Conservation (phyloP, 1,284 basidiomycete genomes). For the Ceratobasidium sp. region DNA sequence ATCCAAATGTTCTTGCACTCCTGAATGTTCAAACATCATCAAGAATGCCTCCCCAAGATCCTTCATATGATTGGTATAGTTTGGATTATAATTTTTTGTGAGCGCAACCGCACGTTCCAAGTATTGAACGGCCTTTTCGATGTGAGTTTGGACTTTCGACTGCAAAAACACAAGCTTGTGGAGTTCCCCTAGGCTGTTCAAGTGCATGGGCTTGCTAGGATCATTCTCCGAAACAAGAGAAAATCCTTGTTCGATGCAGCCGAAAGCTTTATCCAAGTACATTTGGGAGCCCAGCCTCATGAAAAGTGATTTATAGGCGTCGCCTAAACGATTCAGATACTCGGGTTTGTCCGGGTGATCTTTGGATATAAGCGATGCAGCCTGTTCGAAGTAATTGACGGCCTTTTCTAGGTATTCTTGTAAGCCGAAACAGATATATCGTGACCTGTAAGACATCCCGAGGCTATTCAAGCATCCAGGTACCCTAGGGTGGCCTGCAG, state of each 20-base stretch:
- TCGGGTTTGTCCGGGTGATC: neutral
- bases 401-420: neutral
- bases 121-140: neutral
- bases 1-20: neutral
- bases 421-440: neutral
- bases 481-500: neutral
- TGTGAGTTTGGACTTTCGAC: neutral
- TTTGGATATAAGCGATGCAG: neutral
- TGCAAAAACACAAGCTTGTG: neutral
- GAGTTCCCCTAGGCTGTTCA: neutral
- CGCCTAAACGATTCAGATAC: no score
- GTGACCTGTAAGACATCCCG: neutral
- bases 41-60: neutral
- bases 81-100: neutral
- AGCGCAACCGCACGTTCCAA: neutral
- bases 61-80: neutral
- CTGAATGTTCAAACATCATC: neutral
- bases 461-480: neutral
- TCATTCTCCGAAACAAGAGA: no score
- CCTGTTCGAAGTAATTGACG: neutral
- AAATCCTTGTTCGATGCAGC: no score
- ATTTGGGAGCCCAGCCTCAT: no score
- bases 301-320: no score
- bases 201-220: neutral
- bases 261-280: no score